Base-by-base conservation (phyloP, 352 stramenopile genomes). In the Thraustochytrium sp. region DNA sequence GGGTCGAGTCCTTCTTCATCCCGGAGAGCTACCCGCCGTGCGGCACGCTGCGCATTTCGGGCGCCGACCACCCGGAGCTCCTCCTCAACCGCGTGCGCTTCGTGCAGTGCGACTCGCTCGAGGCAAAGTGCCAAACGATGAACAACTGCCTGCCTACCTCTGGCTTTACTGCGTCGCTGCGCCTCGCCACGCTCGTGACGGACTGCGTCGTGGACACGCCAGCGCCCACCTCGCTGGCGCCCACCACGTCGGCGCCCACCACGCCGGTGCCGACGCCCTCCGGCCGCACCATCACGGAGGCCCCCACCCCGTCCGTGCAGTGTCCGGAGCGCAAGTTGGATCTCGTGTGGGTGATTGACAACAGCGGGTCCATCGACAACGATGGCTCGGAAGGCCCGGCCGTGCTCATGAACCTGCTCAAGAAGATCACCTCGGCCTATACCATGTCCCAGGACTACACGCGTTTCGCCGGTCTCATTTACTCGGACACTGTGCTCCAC, bases 261-360 rank as follows among this genome's bases (percentile, higher is more conserved):
- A 63, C 54, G 31, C n/a, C 54, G 31, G 8, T 37, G 8, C 54
- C 54, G 8, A 63, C 54, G 5, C 48, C n/a, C 16, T 55, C 48
- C n/a, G 16, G 16, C n/a, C 16, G 18, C n/a, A 55, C 48, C 18
- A 55, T 55, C n/a, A n/a, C 18, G n/a, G 48, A 55, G n/a, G 23
- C 54, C 8, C 54, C n/a, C 5, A 13, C 54, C 5, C 54, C 54
- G 5, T 44, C 46, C 40, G 42, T 13, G 16, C 4, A 26, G 8
- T 72, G 59, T 31, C 59, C 59, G 9, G 59, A 72, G 8, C 59
- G 59, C 34, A 72, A 72, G 59, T 31, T 72, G 9, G 59, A 72
- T 44, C 42, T 72, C 36, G 11, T 34, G 13, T 72, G 59, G 59
- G 40, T 72, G 26, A 55, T 72, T 21, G 59, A 72, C 59, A 72